Conservation (phyloP, 164 flowering plant genomes). For the grape (Vitis vinifera) region DNA sequence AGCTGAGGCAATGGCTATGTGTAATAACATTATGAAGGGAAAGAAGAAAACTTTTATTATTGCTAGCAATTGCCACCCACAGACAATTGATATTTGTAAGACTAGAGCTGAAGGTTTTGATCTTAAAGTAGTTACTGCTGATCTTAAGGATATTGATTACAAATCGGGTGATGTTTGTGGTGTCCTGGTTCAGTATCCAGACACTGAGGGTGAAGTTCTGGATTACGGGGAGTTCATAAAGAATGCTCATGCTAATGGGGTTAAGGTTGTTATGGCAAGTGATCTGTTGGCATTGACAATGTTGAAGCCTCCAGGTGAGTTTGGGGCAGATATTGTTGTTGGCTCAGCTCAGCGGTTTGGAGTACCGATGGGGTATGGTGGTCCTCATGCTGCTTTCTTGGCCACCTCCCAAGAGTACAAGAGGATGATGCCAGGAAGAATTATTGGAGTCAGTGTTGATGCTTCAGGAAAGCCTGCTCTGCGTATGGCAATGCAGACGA, state of each 20-base stretch:
- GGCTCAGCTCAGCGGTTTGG: constrained; percentile 98
- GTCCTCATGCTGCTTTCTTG: constrained; percentile 97
- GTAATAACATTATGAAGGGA: constrained; percentile 77
- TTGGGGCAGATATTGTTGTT: constrained; percentile 89
- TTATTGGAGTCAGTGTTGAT: constrained; percentile 95
- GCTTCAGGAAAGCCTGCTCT: constrained; percentile 88
- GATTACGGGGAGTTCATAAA: constrained; percentile 86
- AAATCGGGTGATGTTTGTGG: constrained; percentile 91
- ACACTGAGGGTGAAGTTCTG: constrained; percentile 87
- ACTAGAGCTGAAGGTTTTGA: constrained; percentile 91
- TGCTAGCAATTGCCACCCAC: constrained; percentile 89
- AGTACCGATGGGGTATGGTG: constrained; percentile 99
- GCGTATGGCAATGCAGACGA: constrained; percentile 99
- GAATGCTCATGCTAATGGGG: constrained; percentile 92
- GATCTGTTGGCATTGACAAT: constrained; percentile 87
- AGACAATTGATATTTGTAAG: constrained; percentile 85
- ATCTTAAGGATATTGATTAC: constrained; percentile 76
- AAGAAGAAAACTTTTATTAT: constrained; percentile 89
- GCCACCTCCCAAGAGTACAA: constrained; percentile 98
- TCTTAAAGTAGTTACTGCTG: constrained; percentile 65
- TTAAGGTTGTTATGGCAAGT: constrained; percentile 94
- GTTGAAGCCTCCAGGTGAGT: constrained; percentile 97
- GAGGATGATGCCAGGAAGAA: constrained; percentile 99
- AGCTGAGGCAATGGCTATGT: constrained; percentile 99
- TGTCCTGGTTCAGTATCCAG: constrained; percentile 98